These are phyloP conservation scores for Arthrobotrys conoides DNA, from an alignment of 2,329 filamentous ascomycete species.

Conservation along the genomic window DNA sequence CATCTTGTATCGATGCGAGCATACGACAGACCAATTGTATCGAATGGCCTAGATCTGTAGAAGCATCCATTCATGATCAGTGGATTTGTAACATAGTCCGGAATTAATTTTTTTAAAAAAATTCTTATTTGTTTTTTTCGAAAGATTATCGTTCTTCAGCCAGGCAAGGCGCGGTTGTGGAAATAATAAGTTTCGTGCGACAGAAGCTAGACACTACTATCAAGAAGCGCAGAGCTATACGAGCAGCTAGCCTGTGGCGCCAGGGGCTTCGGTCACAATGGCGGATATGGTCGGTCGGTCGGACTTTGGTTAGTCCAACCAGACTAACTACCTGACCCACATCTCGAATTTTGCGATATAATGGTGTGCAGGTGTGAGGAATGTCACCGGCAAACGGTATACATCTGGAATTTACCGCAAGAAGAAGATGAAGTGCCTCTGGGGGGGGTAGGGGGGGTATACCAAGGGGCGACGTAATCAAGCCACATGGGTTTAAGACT, in stretches of 20 bases:
- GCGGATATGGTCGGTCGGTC: slow-evolving; percentile 51
- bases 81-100: slow-evolving; percentile 18
- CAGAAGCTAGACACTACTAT: slow-evolving; percentile 43
- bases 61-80: not conserved
- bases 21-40: not conserved
- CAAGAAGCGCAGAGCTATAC: slow-evolving; percentile 38
- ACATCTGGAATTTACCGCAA: slow-evolving; percentile 49
- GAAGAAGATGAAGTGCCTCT: slow-evolving; percentile 12
- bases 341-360: slow-evolving; percentile 2
- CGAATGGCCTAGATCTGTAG: slow-evolving; percentile 4
- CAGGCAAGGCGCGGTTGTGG: slow-evolving; percentile 44
- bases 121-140: slow-evolving; percentile 2
- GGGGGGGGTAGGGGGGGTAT: no score
- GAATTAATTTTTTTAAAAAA: slow-evolving; percentile 37
- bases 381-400: not conserved
- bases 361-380: slow-evolving; percentile 36
- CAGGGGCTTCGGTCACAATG: not conserved
- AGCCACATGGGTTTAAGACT: slow-evolving; percentile 40
- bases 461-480: slow-evolving; percentile 59
- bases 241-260: slow-evolving; percentile 34
- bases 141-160: not conserved
- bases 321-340: no score
- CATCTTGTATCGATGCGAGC: slow-evolving; percentile 21
- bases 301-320: slow-evolving; percentile 1
- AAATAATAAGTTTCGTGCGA: slow-evolving; percentile 34